Evolutionary conservation across 2,329 filamentous ascomycete genomes (phyloP).

Genomic region (Didymella sp.): DNA sequence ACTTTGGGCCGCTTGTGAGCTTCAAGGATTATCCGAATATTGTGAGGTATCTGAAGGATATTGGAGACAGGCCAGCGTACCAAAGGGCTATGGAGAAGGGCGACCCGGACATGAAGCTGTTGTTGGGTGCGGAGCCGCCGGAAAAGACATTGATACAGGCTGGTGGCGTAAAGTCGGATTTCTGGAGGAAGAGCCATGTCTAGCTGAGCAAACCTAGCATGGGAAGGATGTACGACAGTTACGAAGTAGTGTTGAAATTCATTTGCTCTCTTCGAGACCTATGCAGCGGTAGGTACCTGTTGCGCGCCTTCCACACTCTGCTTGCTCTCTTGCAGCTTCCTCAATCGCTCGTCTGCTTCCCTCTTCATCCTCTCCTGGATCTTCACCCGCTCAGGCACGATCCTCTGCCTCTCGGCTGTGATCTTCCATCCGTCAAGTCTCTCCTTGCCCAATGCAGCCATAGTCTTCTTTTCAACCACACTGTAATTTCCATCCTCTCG

Average conservation of each 20-base stretch:
- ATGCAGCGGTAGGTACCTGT: constrained; percentile 26
- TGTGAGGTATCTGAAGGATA: constrained; percentile 26
- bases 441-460: constrained; percentile 58
- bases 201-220: not conserved
- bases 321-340: constrained; percentile 35
- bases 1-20: constrained; percentile 50
- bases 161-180: constrained; percentile 23
- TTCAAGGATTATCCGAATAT: constrained; percentile 28
- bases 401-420: constrained; percentile 55
- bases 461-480: constrained; percentile 63
- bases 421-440: constrained; percentile 62
- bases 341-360: constrained; percentile 56
- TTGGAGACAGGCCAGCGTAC: constrained; percentile 26
- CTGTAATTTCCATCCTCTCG: constrained; percentile 60
- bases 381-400: constrained; percentile 59
- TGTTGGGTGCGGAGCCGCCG: constrained; percentile 26
- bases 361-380: constrained; percentile 60
- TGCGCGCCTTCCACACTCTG: constrained; percentile 20
- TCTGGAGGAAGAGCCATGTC: constrained; percentile 26
- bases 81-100: constrained; percentile 60
- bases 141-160: constrained; percentile 22
- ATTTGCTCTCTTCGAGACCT: not conserved
- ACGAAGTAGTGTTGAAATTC: not conserved
- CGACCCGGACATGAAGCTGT: constrained; percentile 54
- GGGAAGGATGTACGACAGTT: not conserved